Base-by-base conservation (phyloP, 768 basidiomycete species). In the Paxillus rubicundulus region DNA sequence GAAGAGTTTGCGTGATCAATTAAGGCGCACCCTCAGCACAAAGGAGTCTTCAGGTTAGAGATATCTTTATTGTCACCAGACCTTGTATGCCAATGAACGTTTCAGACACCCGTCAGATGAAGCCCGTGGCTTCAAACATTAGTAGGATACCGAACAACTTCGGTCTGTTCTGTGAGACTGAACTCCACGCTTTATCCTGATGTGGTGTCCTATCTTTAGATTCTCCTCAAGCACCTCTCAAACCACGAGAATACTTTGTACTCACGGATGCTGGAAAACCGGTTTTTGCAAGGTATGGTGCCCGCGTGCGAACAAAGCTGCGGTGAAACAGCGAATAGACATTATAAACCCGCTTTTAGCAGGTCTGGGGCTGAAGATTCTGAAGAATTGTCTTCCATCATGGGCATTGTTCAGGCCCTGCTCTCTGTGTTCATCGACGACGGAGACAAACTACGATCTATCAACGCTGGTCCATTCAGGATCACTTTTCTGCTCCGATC, bases 211-310 rank as follows among this genome's bases (percentile, higher is more conserved):
- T 12, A 49, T 42, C 12, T 38, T 34, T 42, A 61, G 57, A 59
- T 42, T 55, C 45, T 47, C 42, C 45, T 32, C 56, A 47, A 2
- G 57, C 66, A n/a, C 55, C 55, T 13, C 71, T 69, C 61, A 72
- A 76, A 47, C 82, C 80, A 20, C 78, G 94, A 47, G 83, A 92
- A 64, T 99, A 98, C 68, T 97, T 90, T 64, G 82, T 98, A 14
- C 78, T 98, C 17, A 98, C 95, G 0, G 85, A 95, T 56, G 97
- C 97, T 28, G 97, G 97, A 27, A 98, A 99, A 70, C 95, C 95
- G n/a, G 94, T 99, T 10, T 99, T 90, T 64, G 78, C 84, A 39
- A 92, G 90, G 94, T 89, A 68, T 53, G 74, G 59, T 43, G 5
- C 36, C 9, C 17, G 30, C 16, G 18, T 47, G 32, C 24, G 37